Evolutionary conservation across 2,329 filamentous ascomycete genomes (phyloP), one percentile per base, ranked within the genome.

Genomic region (Ascosphaera aggregata): DNA sequence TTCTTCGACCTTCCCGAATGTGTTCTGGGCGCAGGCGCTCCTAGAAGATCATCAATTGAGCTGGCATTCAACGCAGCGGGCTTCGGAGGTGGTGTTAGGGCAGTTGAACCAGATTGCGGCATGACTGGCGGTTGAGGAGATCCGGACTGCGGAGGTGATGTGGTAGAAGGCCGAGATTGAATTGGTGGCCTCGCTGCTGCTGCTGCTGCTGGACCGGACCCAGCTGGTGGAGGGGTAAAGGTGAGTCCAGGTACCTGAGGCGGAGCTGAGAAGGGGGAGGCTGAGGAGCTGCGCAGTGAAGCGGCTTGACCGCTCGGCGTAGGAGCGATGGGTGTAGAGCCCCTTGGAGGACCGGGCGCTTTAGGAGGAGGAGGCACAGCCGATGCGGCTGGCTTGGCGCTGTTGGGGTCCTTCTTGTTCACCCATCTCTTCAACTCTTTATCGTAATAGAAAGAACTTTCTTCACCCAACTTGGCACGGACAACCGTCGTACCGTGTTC

Each of bases 391-490:
- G 65, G 54, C 20, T 69, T 69, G 40, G 78, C 75, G 5, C 71
- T 68, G 11, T 62, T 62, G 9, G 76, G 76, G 9, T 73, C 72
- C 54, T 93, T 94, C 64, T 94, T 94, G 63, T 98, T 95, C 54
- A 98, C 67, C 91, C 91, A 98, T 54, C 89, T 84, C 63, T 92
- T 91, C 39, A 93, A 69, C n/a, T 94, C 80, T 2, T 84, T 79
- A 52, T 98, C 89, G 51, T 89, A 98, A 47, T 86, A 77, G 57
- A 98, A 94, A 36, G 75, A 82, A 55, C 73, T 93, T 51, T 89
- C 73, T 56, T 98, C 91, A 43, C 45, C 91, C 7, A 98, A 69
- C 51, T 98, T 98, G 44, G 91, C 89, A 48, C 72, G 74, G 54
- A 94, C 80, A n/a, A 49, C 42, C 22, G 46, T 48, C n/a, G 85